phyloP scores from a whole-genome alignment of 352 stramenopile species.

The Peronosclerospora sorghi region DNA sequence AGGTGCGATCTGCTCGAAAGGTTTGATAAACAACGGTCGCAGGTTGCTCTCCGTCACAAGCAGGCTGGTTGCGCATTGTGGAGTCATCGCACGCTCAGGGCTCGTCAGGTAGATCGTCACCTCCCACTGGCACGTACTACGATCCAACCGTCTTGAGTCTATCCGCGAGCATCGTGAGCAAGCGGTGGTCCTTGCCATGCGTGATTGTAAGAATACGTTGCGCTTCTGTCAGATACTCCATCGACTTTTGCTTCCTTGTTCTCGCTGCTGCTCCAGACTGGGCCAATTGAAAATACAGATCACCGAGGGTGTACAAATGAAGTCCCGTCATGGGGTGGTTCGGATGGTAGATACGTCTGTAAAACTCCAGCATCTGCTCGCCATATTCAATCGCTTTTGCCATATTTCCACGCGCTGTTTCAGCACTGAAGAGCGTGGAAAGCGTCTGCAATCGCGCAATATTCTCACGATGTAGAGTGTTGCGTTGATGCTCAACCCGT shows the following conservation, averaged over 20 bases:
- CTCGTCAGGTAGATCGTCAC: too few relatives aligned
- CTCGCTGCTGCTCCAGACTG: conserved; percentile 1
- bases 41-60: conserved; percentile 17
- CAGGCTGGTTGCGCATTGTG: conserved; percentile 14
- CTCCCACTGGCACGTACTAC: too few relatives aligned
- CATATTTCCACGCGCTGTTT: conserved; percentile 31
- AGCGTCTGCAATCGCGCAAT: conserved; percentile 35
- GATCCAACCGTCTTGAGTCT: conserved; percentile 7
- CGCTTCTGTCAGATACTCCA: conserved; percentile 25
- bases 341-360: conserved; percentile 40
- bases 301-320: conserved; percentile 57
- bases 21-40: conserved; percentile 12
- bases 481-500: conserved; percentile 16
- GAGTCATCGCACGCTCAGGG: conserved; percentile 3
- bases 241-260: conserved; percentile 8
- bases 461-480: conserved; percentile 28
- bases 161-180: conserved; percentile 31
- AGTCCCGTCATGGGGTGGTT: conserved; percentile 53
- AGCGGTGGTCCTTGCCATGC: conserved; percentile 34
- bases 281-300: conserved; percentile 25
- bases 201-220: conserved; percentile 38
- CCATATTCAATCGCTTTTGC: conserved; percentile 25
- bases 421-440: conserved; percentile 39
- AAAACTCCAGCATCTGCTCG: conserved; percentile 44
- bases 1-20: conserved; percentile 16